Base-by-base conservation (phyloP, 331 rosid genomes). In the Erythrophleum ivorense region DNA sequence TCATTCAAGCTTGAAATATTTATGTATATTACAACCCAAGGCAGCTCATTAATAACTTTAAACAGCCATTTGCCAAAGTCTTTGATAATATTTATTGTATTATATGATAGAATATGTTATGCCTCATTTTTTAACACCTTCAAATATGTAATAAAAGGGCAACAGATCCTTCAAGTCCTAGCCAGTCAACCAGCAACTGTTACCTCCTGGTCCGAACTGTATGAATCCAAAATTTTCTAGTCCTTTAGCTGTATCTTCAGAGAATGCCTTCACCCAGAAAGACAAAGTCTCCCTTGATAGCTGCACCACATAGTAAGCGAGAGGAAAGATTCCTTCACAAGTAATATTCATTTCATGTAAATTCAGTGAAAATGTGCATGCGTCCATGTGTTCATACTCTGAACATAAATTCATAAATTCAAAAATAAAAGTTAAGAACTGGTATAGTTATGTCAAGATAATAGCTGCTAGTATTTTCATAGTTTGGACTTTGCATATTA, bases 201-300 rank as follows among this genome's bases (percentile, higher is more conserved):
- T 94, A 96, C 99, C 99, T 91, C 99, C 99, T 75, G 97, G 98
- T 76, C 99, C 92, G 88, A 94, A 92, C 90, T 92, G 97, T 88
- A 96, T 96, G 87, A 96, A 96, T 81, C 99, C 99, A 87, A 96
- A 96, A 78, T 96, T 96, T 86, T 96, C 99, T 79, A 96, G 89
- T 82, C 99, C 89, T 90, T 94, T 96, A 69, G 99, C 99, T 3
- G 98, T 96, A 87, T 96, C 99, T 89, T 94, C 99, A 57, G 98
- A 92, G 89, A 96, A 96, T 48, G 99, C 99, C 88, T 96, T 96
- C 85, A 96, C 99, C 99, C 99, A 96, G 85, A 96, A 96, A 59
- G 98, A 93, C 87, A 96, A 73, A 66, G 97, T 92, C 91, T 96
- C 99, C 88, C 99, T 96, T 18, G 99, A 94, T 78, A 96, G 86